phyloP scores from a whole-genome alignment of 345 rosid species.

The Cochlearia excelsa region DNA sequence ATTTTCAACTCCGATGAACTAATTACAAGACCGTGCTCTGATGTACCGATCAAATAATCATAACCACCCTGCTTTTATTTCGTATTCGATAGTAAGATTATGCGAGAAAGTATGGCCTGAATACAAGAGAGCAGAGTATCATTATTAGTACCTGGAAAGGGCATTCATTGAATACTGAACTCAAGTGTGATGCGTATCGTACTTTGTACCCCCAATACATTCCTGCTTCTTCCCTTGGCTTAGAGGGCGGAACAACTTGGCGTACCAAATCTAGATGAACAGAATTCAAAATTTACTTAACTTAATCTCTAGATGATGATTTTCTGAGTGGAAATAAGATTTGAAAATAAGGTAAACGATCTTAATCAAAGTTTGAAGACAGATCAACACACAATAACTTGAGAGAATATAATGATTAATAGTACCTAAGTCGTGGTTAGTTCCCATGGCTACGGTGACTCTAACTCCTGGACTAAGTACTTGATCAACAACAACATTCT shows the following conservation, averaged over 20 bases:
- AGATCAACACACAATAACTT: neutral
- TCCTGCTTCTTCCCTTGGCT: slow-evolving; percentile 76
- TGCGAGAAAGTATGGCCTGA: neutral
- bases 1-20: slow-evolving; percentile 65
- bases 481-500: slow-evolving; percentile 70
- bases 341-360: slow-evolving; percentile 9
- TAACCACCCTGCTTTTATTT: slow-evolving; percentile 69
- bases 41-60: slow-evolving; percentile 82
- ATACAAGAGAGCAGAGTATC: slow-evolving; percentile 1
- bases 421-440: slow-evolving; percentile 53
- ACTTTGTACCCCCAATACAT: slow-evolving; percentile 92
- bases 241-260: slow-evolving; percentile 60
- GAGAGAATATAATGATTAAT: slow-evolving; percentile 33
- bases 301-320: slow-evolving; percentile 3
- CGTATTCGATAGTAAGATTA: slow-evolving; percentile 25
- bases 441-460: slow-evolving; percentile 92
- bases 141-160: slow-evolving; percentile 51
- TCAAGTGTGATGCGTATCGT: slow-evolving; percentile 74
- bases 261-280: slow-evolving; percentile 56
- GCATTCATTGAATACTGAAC: slow-evolving; percentile 59
- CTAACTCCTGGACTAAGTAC: slow-evolving; percentile 69
- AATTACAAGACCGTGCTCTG: slow-evolving; percentile 84
- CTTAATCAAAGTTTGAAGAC: neutral
- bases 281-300: slow-evolving; percentile 28
- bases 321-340: slow-evolving; percentile 4